A percentile compares a stretch with the other conserved stretches of the same genome.
Conservation (phyloP, 768 basidiomycete genomes). For the Calocybe cyanea region DNA sequence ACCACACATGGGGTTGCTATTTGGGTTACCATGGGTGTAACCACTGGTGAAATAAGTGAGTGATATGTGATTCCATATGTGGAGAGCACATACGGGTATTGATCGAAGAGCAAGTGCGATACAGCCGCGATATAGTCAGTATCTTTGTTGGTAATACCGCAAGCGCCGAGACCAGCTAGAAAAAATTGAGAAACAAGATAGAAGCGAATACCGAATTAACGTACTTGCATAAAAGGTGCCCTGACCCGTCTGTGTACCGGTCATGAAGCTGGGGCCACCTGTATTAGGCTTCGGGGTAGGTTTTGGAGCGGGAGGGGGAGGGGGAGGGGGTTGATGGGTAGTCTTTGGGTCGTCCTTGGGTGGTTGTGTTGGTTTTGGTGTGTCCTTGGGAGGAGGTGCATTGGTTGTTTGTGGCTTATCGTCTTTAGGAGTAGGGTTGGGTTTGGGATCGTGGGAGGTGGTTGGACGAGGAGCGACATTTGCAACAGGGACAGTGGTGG, state of each 20-base stretch:
- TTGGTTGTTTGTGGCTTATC: no score
- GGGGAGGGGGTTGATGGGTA: slow-evolving; percentile 18
- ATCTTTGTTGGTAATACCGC: slow-evolving; percentile 54
- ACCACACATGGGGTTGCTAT: slow-evolving; percentile 71
- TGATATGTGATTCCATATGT: not conserved
- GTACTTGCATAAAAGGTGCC: slow-evolving; percentile 53
- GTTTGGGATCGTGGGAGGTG: slow-evolving; percentile 14
- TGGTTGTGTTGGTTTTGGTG: slow-evolving; percentile 12
- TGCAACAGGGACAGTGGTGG: slow-evolving; percentile 9
- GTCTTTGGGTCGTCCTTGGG: slow-evolving; percentile 10
- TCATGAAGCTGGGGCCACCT: slow-evolving; percentile 37
- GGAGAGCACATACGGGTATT: slow-evolving; percentile 47
- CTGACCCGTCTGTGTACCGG: slow-evolving; percentile 47
- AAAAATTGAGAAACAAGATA: slow-evolving; percentile 3
- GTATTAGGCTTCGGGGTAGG: slow-evolving; percentile 17
- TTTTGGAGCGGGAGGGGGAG: slow-evolving; percentile 17
- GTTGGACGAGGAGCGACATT: slow-evolving; percentile 20
- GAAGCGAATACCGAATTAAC: slow-evolving; percentile 16
- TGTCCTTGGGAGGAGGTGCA: no score
- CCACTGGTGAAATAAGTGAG: slow-evolving; percentile 33
- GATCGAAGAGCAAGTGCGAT: slow-evolving; percentile 52
- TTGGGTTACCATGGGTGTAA: slow-evolving; percentile 60
- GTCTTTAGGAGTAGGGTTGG: slow-evolving; percentile 16
- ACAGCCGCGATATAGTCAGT: slow-evolving; percentile 55
- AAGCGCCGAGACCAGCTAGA: slow-evolving; percentile 59